These are phyloP conservation scores for Cordyceps militaris DNA, from an alignment of 2,329 filamentous ascomycete genomes.

Conservation along the genomic window DNA sequence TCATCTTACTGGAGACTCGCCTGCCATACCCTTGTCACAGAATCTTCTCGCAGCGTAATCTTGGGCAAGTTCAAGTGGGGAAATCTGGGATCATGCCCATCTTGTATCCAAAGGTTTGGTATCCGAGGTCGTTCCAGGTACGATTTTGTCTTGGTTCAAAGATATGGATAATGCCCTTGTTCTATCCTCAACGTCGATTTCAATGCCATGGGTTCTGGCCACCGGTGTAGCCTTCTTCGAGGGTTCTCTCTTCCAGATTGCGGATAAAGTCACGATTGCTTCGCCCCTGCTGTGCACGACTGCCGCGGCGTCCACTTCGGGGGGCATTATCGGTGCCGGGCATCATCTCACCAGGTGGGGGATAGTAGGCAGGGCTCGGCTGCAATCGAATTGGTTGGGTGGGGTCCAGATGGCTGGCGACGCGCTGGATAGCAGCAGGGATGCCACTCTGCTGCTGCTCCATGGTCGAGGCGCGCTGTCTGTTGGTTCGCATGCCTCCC, in stretches of 20 bases:
- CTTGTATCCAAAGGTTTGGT: constrained; percentile 7
- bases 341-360: constrained; percentile 79
- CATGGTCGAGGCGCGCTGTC: constrained; percentile 92
- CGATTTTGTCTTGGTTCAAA: not conserved
- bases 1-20: not conserved
- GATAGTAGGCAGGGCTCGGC: constrained; percentile 94
- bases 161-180: not conserved
- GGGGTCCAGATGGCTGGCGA: constrained; percentile 92
- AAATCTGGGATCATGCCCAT: not conserved
- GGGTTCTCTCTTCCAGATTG: constrained; percentile 84
- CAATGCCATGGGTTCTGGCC: constrained; percentile 61
- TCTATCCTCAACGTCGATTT: constrained; percentile 13
- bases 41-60: not conserved
- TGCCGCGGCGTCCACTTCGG: constrained; percentile 63
- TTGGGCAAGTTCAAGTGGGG: not conserved
- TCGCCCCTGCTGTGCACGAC: constrained; percentile 56
- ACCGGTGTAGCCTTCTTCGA: constrained; percentile 85
- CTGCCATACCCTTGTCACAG: no score
- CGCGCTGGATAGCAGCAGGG: constrained; percentile 83
- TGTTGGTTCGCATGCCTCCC: constrained; percentile 61
- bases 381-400: constrained; percentile 90
- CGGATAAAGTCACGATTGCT: constrained; percentile 84
- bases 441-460: constrained; percentile 92
- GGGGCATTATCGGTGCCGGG: constrained; percentile 54
- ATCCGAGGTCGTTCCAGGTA: not conserved